phyloP scores from a whole-genome alignment of 495 filamentous ascomycete species.

The Rusavskia elegans region DNA sequence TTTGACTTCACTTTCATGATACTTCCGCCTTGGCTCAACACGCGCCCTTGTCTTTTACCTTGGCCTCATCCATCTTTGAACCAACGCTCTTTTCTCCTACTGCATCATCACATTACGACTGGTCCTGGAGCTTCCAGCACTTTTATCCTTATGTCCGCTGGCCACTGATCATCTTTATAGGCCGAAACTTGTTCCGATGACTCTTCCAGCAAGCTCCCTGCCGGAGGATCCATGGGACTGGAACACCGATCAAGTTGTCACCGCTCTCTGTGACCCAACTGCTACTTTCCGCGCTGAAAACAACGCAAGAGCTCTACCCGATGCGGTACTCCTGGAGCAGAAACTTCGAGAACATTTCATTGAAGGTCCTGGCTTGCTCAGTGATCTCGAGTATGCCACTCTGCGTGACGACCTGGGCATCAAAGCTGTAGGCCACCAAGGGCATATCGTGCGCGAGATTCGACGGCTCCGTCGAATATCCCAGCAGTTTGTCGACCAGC shows the following conservation, averaged over 20 bases:
- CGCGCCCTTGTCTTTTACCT: too few species aligned
- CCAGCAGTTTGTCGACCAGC: conserved; percentile 19
- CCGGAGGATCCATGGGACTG: conserved; percentile 48
- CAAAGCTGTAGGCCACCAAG: conserved; percentile 27
- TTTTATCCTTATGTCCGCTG: too few species aligned
- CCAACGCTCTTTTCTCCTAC: too few species aligned
- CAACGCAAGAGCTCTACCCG: conserved; percentile 24
- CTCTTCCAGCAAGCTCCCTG: neutral
- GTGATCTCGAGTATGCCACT: conserved; percentile 24
- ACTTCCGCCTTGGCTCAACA: too few species aligned
- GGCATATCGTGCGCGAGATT: conserved; percentile 29
- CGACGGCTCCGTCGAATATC: conserved; percentile 27
- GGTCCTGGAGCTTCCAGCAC: too few species aligned
- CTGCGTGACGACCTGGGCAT: conserved; percentile 36
- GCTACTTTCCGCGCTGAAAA: conserved; percentile 14
- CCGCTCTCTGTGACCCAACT: conserved; percentile 40
- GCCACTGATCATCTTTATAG: neutral
- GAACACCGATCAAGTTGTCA: conserved; percentile 47
- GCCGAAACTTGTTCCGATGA: neutral
- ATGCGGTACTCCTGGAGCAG: conserved; percentile 31
- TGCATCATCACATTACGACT: too few species aligned
- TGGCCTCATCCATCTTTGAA: too few species aligned
- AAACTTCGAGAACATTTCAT: conserved; percentile 41
- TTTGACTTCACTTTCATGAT: too few species aligned
- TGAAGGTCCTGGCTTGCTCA: conserved; percentile 44